Conservation (phyloP, 495 filamentous ascomycete species). For the Cercophora sp. region DNA sequence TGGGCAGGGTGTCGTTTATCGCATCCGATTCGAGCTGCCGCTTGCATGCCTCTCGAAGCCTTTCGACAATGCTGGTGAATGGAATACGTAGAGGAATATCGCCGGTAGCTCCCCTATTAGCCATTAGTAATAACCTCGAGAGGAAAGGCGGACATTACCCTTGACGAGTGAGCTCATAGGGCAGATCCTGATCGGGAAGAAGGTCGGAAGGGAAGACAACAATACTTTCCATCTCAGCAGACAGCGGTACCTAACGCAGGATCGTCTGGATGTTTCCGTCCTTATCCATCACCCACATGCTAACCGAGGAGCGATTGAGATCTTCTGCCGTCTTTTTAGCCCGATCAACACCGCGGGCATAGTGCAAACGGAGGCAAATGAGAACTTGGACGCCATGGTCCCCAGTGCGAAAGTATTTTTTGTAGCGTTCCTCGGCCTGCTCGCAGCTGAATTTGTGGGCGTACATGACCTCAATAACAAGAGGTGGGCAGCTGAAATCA, state of each 20-base stretch:
- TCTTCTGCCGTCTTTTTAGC: background rate
- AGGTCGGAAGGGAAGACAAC: background rate
- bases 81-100: background rate
- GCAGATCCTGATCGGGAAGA: background rate
- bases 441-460: background rate
- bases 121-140: background rate
- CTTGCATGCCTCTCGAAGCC: background rate
- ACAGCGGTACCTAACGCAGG: background rate
- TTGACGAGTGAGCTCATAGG: background rate
- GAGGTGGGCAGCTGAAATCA: background rate
- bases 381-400: background rate
- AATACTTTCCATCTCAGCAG: background rate
- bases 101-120: background rate
- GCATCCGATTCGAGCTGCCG: background rate
- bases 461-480: background rate
- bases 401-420: background rate
- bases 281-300: background rate
- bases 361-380: slow-evolving; percentile 6
- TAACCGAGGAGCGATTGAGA: background rate
- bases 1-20: background rate
- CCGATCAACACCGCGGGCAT: background rate
- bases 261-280: background rate
- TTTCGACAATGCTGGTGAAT: background rate
- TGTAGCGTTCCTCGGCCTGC: background rate
- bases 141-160: background rate